A percentile compares a stretch with the other conserved stretches of the same genome.
phyloP scores from a whole-genome alignment of 2,329 filamentous ascomycete species.

The Aspergillus transmontanensis region DNA sequence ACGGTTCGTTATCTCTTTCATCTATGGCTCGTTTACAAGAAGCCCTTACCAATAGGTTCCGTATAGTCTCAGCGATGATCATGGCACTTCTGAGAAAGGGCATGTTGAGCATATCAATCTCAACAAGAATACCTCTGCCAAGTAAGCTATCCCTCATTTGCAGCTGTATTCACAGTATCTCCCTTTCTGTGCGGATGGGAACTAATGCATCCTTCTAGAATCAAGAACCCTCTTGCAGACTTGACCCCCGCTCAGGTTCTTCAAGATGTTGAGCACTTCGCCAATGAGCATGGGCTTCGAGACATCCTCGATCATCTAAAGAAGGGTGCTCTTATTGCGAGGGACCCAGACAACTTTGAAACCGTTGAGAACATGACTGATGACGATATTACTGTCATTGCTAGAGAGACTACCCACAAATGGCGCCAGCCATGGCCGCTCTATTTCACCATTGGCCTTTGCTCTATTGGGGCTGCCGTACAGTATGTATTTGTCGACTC shows the following conservation, averaged over 20 bases:
- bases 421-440: slow-evolving; percentile 53
- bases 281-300: slow-evolving; percentile 42
- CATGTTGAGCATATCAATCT: slow-evolving; percentile 28
- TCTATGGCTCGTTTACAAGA: not conserved
- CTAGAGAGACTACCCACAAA: slow-evolving; percentile 50
- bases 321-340: slow-evolving; percentile 54
- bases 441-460: slow-evolving; percentile 55
- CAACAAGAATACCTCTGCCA: slow-evolving; percentile 32
- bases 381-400: slow-evolving; percentile 45
- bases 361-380: slow-evolving; percentile 46
- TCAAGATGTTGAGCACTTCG: slow-evolving; percentile 47
- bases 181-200: not conserved
- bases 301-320: slow-evolving; percentile 47
- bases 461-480: slow-evolving; percentile 55
- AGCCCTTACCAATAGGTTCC: slow-evolving; percentile 2
- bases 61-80: slow-evolving; percentile 14
- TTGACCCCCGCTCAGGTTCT: slow-evolving; percentile 42
- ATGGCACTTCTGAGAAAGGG: slow-evolving; percentile 25
- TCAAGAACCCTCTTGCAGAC: slow-evolving; percentile 50
- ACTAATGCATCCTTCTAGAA: slow-evolving; percentile 30
- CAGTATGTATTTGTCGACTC: slow-evolving; percentile 41
- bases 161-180: not conserved
- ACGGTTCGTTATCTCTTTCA: slow-evolving; percentile 11
- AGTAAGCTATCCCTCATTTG: slow-evolving; percentile 20
- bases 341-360: slow-evolving; percentile 51